Evolutionary conservation across 371 early-diverging fungal genomes (phyloP).

Genomic region (Amoeboaphelidium occidentale): DNA sequence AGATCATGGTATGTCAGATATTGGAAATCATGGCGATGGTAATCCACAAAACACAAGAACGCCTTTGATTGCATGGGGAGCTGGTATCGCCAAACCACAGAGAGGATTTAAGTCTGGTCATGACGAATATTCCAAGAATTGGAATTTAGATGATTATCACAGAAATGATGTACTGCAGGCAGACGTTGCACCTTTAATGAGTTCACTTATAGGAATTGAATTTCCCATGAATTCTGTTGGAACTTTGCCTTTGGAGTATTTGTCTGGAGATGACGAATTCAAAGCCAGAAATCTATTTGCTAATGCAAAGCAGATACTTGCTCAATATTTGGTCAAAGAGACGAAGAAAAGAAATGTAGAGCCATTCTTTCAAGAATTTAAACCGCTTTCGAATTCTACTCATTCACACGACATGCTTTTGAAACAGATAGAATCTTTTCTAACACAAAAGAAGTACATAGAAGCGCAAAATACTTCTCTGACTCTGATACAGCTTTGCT

Average conservation of each 20-base stretch:
- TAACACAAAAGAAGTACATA: conserved; percentile 26
- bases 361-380: conserved; percentile 50
- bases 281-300: conserved; percentile 42
- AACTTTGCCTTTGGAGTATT: conserved; percentile 46
- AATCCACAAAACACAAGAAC: conserved; percentile 83
- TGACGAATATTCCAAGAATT: conserved; percentile 37
- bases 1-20: conserved; percentile 88
- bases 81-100: conserved; percentile 29
- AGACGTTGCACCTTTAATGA: conserved; percentile 87
- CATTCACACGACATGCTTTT: conserved; percentile 25
- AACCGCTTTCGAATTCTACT: conserved; percentile 9
- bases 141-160: conserved; percentile 25
- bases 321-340: conserved; percentile 53
- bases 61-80: conserved; percentile 84
- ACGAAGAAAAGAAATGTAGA: conserved; percentile 44
- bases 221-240: conserved; percentile 84
- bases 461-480: conserved; percentile 34
- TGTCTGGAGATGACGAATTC: conserved; percentile 32
- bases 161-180: conserved; percentile 72
- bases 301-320: conserved; percentile 59
- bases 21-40: conserved; percentile 75
- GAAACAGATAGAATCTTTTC: conserved; percentile 26
- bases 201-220: conserved; percentile 53
- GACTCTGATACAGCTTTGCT: conserved; percentile 27
- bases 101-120: conserved; percentile 16